These are phyloP conservation scores for Exophiala sideris DNA, from an alignment of 2,329 filamentous ascomycete genomes.

Conservation along the genomic window DNA sequence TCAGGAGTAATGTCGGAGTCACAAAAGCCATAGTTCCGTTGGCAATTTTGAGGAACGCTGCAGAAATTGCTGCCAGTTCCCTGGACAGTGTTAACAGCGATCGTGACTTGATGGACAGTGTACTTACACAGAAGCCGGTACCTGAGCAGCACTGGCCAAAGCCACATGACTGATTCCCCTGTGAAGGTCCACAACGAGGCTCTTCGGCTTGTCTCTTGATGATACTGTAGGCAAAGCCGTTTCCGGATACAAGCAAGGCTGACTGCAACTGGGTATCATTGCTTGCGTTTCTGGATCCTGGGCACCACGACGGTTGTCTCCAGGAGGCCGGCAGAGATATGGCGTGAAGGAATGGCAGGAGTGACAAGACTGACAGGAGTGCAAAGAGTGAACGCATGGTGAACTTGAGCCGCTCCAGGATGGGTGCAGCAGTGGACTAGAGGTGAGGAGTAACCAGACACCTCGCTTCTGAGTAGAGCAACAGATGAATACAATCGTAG, in stretches of 20 bases:
- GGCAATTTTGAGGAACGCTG: conserved; percentile 24
- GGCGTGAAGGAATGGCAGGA: neutral
- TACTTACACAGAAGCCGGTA: conserved; percentile 24
- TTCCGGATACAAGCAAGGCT: neutral
- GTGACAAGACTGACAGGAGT: neutral
- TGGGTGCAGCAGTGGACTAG: neutral
- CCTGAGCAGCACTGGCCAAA: conserved; percentile 20
- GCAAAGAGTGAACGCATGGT: neutral
- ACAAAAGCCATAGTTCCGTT: conserved; percentile 23
- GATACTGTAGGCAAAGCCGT: neutral
- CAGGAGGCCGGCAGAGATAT: no score
- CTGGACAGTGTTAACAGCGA: conserved; percentile 9
- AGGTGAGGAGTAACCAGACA: neutral
- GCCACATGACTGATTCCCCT: conserved; percentile 4
- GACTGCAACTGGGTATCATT: neutral
- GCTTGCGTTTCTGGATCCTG: no score
- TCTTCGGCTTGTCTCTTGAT: neutral
- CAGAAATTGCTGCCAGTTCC: conserved; percentile 21
- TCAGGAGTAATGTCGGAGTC: conserved; percentile 19
- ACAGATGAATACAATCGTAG: conserved; percentile 1
- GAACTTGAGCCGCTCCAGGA: neutral
- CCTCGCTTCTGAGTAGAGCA: neutral
- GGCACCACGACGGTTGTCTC: no score
- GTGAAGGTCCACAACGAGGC: conserved; percentile 1
- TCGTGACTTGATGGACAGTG: neutral